Evolutionary conservation across 768 basidiomycete genomes (phyloP).

Genomic region (Trametes cubensis): DNA sequence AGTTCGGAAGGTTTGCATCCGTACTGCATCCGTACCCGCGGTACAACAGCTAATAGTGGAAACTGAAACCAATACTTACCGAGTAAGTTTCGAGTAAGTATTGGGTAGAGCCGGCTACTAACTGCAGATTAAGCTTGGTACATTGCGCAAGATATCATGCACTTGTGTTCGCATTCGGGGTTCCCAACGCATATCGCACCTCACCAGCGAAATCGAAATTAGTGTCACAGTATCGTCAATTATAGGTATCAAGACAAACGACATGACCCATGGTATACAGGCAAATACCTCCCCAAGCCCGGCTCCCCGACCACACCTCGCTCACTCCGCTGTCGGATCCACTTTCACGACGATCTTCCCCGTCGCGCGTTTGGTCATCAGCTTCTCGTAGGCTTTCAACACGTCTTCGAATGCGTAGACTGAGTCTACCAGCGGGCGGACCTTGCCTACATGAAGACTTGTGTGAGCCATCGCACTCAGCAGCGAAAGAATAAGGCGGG

Average conservation of each 20-base stretch:
- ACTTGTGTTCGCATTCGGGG: no score
- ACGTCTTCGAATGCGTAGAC: constrained; percentile 58
- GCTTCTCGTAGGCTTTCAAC: constrained; percentile 61
- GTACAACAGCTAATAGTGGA: no score
- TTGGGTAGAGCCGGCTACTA: no score
- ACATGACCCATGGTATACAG: background rate
- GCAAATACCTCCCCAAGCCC: no score
- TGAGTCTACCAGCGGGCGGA: constrained; percentile 63
- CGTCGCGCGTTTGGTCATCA: constrained; percentile 56
- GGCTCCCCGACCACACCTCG: background rate
- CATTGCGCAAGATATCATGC: no score
- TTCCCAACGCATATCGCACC: no score
- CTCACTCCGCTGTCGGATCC: constrained; percentile 29
- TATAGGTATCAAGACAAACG: background rate
- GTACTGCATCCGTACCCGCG: no score
- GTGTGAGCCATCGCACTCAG: background rate
- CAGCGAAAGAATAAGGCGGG: background rate
- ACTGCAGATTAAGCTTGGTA: no score
- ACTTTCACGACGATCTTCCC: constrained; percentile 71
- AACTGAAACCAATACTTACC: no score
- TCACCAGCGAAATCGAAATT: no score
- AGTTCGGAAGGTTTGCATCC: no score
- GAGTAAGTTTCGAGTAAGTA: no score
- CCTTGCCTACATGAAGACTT: constrained; percentile 42
- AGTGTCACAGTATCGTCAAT: background rate